Conservation (phyloP, 306 rosid species). For the Trifolium repens region DNA sequence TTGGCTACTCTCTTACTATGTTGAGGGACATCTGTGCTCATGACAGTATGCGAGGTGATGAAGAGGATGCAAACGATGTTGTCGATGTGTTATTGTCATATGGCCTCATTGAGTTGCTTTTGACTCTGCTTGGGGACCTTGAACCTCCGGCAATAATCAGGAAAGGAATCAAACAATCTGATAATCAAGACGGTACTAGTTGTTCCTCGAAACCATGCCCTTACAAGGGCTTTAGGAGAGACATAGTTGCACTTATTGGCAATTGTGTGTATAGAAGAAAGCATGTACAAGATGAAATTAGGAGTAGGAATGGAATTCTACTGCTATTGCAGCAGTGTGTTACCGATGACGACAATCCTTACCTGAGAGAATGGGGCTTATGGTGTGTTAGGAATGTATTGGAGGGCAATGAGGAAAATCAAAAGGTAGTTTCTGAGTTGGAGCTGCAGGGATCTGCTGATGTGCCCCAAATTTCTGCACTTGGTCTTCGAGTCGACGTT, state of each 20-base stretch:
- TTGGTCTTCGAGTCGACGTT: constrained; percentile 53
- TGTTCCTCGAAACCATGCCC: constrained; percentile 45
- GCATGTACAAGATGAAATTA: constrained; percentile 67
- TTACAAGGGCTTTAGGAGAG: constrained; percentile 77
- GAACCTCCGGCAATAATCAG: constrained; percentile 71
- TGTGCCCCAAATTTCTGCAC: constrained; percentile 64
- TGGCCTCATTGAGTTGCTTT: constrained; percentile 61
- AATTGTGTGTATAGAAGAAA: constrained; percentile 69
- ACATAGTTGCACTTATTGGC: constrained; percentile 67
- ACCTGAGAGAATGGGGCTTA: constrained; percentile 87
- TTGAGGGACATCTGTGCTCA: constrained; percentile 76
- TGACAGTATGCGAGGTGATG: constrained; percentile 40
- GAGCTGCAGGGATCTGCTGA: constrained; percentile 74
- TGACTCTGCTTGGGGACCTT: constrained; percentile 61
- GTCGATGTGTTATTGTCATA: constrained; percentile 56
- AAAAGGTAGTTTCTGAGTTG: constrained; percentile 68
- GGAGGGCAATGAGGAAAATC: constrained; percentile 75
- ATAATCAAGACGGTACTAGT: constrained; percentile 43
- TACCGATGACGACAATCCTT: constrained; percentile 80
- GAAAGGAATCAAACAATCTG: constrained; percentile 58
- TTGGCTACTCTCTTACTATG: constrained; percentile 72
- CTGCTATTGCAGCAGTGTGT: constrained; percentile 85
- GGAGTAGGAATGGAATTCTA: constrained; percentile 62
- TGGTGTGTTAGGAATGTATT: constrained; percentile 78
- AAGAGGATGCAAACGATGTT: constrained; percentile 47